Percentiles rank a stretch among this genome's conserved stretches.
Evolutionary conservation across 495 filamentous ascomycete species (phyloP).

Genomic region (Penicillium malachiteum): DNA sequence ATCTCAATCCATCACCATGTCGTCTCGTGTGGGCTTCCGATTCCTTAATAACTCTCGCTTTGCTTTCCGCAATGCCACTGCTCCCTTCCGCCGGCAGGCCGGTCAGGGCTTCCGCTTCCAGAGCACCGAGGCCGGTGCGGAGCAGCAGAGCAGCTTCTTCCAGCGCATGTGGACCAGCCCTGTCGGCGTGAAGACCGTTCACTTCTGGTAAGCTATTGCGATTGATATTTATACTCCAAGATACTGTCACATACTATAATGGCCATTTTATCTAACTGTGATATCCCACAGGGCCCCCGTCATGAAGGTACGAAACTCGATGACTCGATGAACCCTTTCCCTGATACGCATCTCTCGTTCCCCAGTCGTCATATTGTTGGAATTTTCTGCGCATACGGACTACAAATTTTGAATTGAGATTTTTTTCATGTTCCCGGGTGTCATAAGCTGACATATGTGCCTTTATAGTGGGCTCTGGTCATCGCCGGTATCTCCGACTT

Average conservation of each 20-base stretch:
- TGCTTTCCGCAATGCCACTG: constrained; percentile 50
- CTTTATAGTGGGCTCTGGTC: constrained; percentile 77
- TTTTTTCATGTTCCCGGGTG: background rate
- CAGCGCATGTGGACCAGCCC: constrained; percentile 83
- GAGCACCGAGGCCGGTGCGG: constrained; percentile 56
- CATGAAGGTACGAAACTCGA: constrained; percentile 71
- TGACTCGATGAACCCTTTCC: constrained; percentile 10
- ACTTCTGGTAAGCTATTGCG: constrained; percentile 75
- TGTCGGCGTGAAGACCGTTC: constrained; percentile 89
- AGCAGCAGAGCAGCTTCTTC: constrained; percentile 58
- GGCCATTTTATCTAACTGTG: constrained; percentile 12
- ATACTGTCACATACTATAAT: too few relatives aligned
- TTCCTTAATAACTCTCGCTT: constrained; percentile 52
- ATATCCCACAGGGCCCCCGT: constrained; percentile 72
- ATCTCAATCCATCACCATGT: constrained; percentile 34
- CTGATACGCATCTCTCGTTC: constrained; percentile 5
- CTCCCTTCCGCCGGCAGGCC: constrained; percentile 52
- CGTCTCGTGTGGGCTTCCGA: constrained; percentile 49
- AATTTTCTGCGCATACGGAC: background rate
- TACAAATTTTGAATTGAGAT: background rate
- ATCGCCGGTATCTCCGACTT: constrained; percentile 91
- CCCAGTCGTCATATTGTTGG: background rate
- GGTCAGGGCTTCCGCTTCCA: constrained; percentile 62
- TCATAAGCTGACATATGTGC: constrained; percentile 1
- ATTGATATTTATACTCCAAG: background rate